These are phyloP conservation scores for Quercus tomentella DNA, from an alignment of 331 rosid genomes.

Conservation along the genomic window DNA sequence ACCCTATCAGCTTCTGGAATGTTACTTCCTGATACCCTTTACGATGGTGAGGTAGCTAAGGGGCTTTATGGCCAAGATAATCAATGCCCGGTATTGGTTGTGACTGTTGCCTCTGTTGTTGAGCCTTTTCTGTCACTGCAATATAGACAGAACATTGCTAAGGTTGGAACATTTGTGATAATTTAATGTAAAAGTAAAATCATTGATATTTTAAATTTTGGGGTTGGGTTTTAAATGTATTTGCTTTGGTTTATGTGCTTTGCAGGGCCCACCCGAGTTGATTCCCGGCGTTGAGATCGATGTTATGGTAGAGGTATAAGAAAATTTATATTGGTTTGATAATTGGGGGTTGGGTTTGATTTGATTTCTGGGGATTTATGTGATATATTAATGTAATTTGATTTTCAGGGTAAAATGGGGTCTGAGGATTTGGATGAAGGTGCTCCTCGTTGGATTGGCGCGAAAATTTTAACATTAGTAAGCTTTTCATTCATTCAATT, in stretches of 20 bases:
- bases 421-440: conserved; percentile 31
- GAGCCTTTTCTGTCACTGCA: conserved; percentile 77
- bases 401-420: conserved; percentile 24
- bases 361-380: background rate
- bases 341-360: background rate
- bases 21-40: conserved; percentile 60
- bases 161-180: conserved; percentile 38
- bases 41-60: conserved; percentile 46
- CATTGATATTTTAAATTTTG: conserved; percentile 3
- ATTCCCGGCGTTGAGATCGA: conserved; percentile 80
- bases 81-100: conserved; percentile 50
- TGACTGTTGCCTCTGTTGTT: conserved; percentile 79
- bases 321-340: background rate
- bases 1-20: conserved; percentile 94
- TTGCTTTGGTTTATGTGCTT: conserved; percentile 18
- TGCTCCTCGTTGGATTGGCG: conserved; percentile 58
- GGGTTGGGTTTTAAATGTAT: conserved; percentile 11
- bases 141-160: conserved; percentile 49
- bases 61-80: conserved; percentile 34
- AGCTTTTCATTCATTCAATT: conserved; percentile 23
- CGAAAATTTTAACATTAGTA: conserved; percentile 67
- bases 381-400: conserved; percentile 6
- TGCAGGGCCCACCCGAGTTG: conserved; percentile 79
- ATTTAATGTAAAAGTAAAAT: background rate
- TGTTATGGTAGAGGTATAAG: conserved; percentile 65